These are phyloP conservation scores for Iris pallida DNA, from an alignment of 116 monocot species.

Conservation along the genomic window DNA sequence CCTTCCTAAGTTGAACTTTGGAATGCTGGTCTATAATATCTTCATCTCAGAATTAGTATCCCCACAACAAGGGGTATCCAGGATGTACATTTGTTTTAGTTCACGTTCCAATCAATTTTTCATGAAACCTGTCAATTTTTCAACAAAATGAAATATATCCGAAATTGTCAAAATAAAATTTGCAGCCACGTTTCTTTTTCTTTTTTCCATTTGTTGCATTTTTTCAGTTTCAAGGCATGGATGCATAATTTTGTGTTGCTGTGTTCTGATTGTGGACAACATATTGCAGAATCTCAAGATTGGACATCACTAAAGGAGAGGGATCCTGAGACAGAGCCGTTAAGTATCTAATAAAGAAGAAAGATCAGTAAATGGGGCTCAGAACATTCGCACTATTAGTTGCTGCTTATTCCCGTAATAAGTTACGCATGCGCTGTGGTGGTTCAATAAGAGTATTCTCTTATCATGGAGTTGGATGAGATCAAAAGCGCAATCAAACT, in stretches of 20 bases:
- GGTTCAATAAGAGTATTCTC: not conserved
- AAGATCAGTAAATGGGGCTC: not conserved
- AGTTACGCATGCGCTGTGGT: not conserved
- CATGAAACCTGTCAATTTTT: not conserved
- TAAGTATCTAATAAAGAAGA: conserved; percentile 22
- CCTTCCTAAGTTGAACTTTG: no score
- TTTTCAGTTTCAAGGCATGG: not conserved
- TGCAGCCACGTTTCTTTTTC: no score
- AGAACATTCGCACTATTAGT: not conserved
- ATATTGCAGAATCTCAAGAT: conserved; percentile 49
- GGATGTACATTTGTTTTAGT: not conserved
- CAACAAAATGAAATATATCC: not conserved
- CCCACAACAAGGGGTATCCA: no score
- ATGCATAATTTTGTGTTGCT: not conserved
- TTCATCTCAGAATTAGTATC: no score
- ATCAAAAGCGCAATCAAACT: not conserved
- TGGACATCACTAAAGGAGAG: conserved; percentile 55
- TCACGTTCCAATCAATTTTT: not conserved
- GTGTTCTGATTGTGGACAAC: not conserved
- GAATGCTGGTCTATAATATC: no score
- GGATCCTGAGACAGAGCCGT: conserved; percentile 49
- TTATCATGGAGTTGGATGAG: not conserved
- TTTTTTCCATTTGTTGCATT: no score
- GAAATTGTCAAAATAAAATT: not conserved
- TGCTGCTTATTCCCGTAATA: not conserved